Conservation (phyloP, 2,329 filamentous ascomycete species). For the Westerdykella sp. region DNA sequence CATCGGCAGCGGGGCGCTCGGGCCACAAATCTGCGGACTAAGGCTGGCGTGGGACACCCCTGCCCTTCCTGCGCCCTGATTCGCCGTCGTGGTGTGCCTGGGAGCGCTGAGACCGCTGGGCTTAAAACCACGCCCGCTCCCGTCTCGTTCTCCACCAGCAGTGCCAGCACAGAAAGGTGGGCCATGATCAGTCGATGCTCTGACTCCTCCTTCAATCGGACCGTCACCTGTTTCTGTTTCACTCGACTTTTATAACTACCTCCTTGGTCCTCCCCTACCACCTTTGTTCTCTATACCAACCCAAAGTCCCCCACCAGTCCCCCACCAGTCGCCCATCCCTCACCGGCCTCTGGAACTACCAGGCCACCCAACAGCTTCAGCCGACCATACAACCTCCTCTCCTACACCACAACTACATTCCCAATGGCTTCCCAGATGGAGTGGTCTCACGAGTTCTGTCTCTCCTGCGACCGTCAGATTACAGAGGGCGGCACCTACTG, state of each 20-base stretch:
- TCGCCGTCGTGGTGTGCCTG: conserved; percentile 14
- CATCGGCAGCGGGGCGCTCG: not conserved
- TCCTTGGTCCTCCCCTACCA: conserved; percentile 3
- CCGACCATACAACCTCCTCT: conserved; percentile 2
- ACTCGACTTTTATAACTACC: not conserved
- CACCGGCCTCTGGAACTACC: not conserved
- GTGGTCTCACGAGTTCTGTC: conserved; percentile 90
- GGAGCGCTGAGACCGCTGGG: conserved; percentile 5
- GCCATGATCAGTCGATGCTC: not conserved
- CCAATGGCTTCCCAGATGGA: conserved; percentile 43
- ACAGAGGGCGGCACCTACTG: conserved; percentile 73
- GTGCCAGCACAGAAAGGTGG: conserved; percentile 13
- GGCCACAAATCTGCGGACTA: not conserved
- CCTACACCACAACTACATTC: not conserved
- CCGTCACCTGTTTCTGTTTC: conserved; percentile 1
- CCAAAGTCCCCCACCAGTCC: conserved; percentile 3
- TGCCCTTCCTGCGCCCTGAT: not conserved
- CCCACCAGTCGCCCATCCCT: not conserved
- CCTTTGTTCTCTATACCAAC: conserved; percentile 10
- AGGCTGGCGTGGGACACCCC: conserved; percentile 9
- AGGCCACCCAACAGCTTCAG: not conserved
- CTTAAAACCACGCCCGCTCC: conserved; percentile 25
- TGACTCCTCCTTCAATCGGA: not conserved
- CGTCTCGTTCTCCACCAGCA: conserved; percentile 22
- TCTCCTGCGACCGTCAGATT: conserved; percentile 87